phyloP scores from a whole-genome alignment of 352 stramenopile species.

The Phytophthora europaea region DNA sequence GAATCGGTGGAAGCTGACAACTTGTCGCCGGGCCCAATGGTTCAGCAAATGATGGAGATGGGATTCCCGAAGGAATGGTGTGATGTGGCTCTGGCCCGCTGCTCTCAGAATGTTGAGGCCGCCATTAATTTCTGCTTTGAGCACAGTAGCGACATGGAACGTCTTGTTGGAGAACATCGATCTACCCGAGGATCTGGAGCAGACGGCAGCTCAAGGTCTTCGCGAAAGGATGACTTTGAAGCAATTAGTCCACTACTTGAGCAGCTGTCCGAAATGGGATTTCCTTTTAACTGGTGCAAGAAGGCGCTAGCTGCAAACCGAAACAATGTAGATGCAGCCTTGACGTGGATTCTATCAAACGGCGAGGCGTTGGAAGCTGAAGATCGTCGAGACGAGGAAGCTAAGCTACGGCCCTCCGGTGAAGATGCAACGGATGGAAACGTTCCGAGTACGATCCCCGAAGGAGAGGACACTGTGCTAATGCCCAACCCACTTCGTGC shows the following conservation, averaged over 20 bases:
- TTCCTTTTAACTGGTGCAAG: conserved; percentile 94
- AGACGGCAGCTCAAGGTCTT: conserved; percentile 30
- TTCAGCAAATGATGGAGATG: conserved; percentile 96
- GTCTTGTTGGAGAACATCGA: conserved; percentile 84
- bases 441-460: conserved; percentile 23
- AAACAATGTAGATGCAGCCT: conserved; percentile 91
- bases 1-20: conserved; percentile 41
- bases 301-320: conserved; percentile 90
- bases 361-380: conserved; percentile 90
- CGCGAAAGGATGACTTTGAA: conserved; percentile 65
- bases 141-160: conserved; percentile 93
- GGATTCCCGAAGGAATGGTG: conserved; percentile 94
- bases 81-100: conserved; percentile 87
- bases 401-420: conserved; percentile 50
- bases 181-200: conserved; percentile 48
- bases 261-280: conserved; percentile 94
- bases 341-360: conserved; percentile 95
- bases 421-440: conserved; percentile 44
- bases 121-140: conserved; percentile 95
- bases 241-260: conserved; percentile 81
- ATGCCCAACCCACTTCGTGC: conserved; percentile 85
- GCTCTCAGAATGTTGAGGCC: conserved; percentile 90
- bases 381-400: conserved; percentile 88
- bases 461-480: conserved; percentile 47
- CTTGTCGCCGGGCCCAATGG: conserved; percentile 65